These are phyloP conservation scores for Cladophialophora chaetospira DNA, from an alignment of 2,329 filamentous ascomycete species.

Conservation along the genomic window DNA sequence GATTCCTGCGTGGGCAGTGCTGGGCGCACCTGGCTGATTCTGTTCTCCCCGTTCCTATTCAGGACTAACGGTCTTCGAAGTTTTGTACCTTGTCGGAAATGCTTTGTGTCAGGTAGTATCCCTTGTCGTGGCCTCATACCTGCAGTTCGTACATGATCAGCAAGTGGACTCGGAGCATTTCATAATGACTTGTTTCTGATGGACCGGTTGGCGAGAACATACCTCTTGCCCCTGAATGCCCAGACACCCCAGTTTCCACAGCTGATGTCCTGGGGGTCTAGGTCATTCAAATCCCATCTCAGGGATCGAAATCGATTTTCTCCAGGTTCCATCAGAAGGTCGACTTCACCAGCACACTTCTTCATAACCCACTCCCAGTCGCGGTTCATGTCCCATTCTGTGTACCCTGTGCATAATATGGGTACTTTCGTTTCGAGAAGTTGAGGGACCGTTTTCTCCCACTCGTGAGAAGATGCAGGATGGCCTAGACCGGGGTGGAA, in stretches of 20 bases:
- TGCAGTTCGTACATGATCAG: slow-evolving; percentile 20
- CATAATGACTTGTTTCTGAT: too few relatives aligned
- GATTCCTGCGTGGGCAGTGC: background rate
- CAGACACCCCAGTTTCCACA: slow-evolving; percentile 97
- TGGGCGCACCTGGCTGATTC: background rate
- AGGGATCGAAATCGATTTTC: slow-evolving; percentile 94
- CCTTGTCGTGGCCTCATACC: slow-evolving; percentile 34
- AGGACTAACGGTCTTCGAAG: background rate
- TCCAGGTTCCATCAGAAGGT: slow-evolving; percentile 85
- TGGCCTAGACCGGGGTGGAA: slow-evolving; percentile 97
- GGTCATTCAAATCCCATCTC: slow-evolving; percentile 94
- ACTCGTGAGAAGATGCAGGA: slow-evolving; percentile 89
- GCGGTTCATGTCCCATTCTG: slow-evolving; percentile 88
- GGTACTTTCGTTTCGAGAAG: slow-evolving; percentile 94
- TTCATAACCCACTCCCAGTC: slow-evolving; percentile 89
- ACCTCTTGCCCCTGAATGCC: slow-evolving; percentile 97
- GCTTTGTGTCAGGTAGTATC: slow-evolving; percentile 8
- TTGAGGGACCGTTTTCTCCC: slow-evolving; percentile 85
- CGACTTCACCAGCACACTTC: slow-evolving; percentile 85
- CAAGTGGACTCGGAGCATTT: background rate
- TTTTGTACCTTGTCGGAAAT: background rate
- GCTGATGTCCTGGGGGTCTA: slow-evolving; percentile 90
- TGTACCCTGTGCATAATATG: slow-evolving; percentile 93
- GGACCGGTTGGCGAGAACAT: too few relatives aligned
- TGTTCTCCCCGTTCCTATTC: background rate